Base-by-base conservation (phyloP, 164 flowering plant genomes). In the Aristolochia californica region DNA sequence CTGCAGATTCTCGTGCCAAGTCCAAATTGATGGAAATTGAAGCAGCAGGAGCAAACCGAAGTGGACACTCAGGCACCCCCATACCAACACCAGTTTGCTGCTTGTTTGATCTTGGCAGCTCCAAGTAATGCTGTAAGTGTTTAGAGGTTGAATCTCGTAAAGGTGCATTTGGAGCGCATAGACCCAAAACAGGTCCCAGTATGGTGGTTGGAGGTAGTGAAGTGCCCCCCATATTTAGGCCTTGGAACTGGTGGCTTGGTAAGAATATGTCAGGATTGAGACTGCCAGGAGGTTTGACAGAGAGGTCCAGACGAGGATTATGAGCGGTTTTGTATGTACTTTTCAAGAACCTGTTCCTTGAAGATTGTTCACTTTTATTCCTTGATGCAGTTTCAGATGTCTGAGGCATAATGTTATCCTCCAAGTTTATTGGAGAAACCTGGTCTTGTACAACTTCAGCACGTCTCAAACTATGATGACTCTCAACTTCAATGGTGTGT, bases 161-260 rank as follows among this genome's bases (percentile, higher is more conserved):
- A 53, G 48, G 68, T 13, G 91, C 89, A 80, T 80, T 89, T 24
- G 97, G 97, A 61, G 97, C 96, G 76, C 89, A 87, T 13, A 89
- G 75, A 30, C 98, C 98, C 28, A 93, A 75, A 71, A 93, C 88
- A 13, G 99, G 91, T 48, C 80, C 67, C 59, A 84, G 62, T 59
- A 69, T 79, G 68, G 28, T 75, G 17, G 51, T 48, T 25, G 68
- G 9, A 21, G 76, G 69, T 28, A 63, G 13, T 8, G 80, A 71
- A 49, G 55, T 76, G 9, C 58, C 52, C 13, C 58, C 52, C 40
- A 20, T 54, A 53, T 74, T 65, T 43, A 60, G 60, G 43, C 77
- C 79, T 45, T 67, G 71, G 30, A 23, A 44, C 28, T 66, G 68
- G 55, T 68, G 77, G 63, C 61, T 65, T 48, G 75, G 74, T 45